Percentiles rank a stretch among this genome's conserved stretches.
Conservation (phyloP, 2,329 filamentous ascomycete species). For the Pseudophaeomoniella oleicola region DNA sequence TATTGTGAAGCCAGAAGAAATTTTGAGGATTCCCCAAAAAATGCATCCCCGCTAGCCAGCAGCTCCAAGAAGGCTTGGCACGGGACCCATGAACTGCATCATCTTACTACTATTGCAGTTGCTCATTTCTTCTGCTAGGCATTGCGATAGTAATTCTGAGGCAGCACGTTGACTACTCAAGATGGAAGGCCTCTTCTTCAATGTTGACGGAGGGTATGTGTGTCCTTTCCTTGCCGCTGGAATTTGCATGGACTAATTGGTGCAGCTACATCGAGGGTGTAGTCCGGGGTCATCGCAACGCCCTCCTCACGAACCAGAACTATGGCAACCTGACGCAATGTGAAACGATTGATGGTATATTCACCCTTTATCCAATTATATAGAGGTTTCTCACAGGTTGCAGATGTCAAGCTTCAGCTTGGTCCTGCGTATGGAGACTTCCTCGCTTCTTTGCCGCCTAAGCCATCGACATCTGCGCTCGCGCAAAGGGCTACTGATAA, state of each 20-base stretch:
- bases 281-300: constrained; percentile 90
- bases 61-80: background rate
- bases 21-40: background rate
- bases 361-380: constrained; percentile 2
- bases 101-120: too few species aligned
- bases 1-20: background rate
- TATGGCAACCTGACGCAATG: constrained; percentile 96
- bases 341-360: constrained; percentile 84
- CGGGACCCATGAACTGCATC: too few species aligned
- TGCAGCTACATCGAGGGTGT: constrained; percentile 89
- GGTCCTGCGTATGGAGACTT: constrained; percentile 95
- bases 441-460: constrained; percentile 81
- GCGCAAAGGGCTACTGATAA: constrained; percentile 95
- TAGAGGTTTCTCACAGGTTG: too few species aligned
- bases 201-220: constrained; percentile 76
- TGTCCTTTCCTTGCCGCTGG: background rate
- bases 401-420: constrained; percentile 97
- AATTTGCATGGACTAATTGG: constrained; percentile 8
- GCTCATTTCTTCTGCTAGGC: background rate
- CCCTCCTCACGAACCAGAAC: constrained; percentile 74
- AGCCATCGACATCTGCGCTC: constrained; percentile 89
- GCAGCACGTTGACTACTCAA: constrained; percentile 7
- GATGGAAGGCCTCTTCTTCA: constrained; percentile 92
- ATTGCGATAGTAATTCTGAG: background rate
- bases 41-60: background rate